These are phyloP conservation scores for Monoraphidium neglectum DNA, from an alignment of 139 green algal genomes.

Conservation along the genomic window DNA sequence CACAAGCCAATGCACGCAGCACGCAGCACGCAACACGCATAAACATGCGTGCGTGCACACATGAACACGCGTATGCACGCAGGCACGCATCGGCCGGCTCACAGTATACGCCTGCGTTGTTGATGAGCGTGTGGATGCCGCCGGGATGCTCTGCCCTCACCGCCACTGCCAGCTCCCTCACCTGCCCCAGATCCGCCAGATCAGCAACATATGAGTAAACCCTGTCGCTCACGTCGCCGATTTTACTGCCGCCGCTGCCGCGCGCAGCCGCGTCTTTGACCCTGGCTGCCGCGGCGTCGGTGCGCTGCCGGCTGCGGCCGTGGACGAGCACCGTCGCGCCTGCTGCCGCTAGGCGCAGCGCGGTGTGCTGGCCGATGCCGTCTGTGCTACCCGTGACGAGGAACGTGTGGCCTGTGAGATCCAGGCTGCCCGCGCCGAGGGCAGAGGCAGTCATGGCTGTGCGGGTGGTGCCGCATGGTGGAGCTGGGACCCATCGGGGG, in stretches of 20 bases:
- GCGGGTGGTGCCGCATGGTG: neutral
- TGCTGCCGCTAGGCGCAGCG: constrained; percentile 36
- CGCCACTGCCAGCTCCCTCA: constrained; percentile 41
- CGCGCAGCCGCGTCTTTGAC: too few relatives aligned
- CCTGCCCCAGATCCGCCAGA: constrained; percentile 42
- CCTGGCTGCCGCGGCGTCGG: too few relatives aligned
- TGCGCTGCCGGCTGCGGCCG: constrained; percentile 29
- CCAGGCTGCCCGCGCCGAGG: neutral
- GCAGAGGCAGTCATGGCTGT: too few relatives aligned
- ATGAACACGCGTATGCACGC: neutral
- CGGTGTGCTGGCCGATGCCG: constrained; percentile 73
- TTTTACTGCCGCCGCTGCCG: neutral
- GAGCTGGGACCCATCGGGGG: too few relatives aligned
- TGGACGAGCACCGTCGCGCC: constrained; percentile 67
- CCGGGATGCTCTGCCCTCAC: constrained; percentile 24
- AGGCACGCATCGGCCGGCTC: neutral
- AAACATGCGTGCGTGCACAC: neutral
- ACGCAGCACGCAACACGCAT: too few relatives aligned
- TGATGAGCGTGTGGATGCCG: constrained; percentile 48
- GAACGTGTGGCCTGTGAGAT: constrained; percentile 39
- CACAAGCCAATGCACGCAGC: too few relatives aligned
- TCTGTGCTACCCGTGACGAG: constrained; percentile 69
- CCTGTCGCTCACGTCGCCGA: neutral
- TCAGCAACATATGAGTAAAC: constrained; percentile 37
- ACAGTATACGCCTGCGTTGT: constrained; percentile 70